Base-by-base conservation (phyloP, 2,329 filamentous ascomycete species). In the Alternaria gansuensis region DNA sequence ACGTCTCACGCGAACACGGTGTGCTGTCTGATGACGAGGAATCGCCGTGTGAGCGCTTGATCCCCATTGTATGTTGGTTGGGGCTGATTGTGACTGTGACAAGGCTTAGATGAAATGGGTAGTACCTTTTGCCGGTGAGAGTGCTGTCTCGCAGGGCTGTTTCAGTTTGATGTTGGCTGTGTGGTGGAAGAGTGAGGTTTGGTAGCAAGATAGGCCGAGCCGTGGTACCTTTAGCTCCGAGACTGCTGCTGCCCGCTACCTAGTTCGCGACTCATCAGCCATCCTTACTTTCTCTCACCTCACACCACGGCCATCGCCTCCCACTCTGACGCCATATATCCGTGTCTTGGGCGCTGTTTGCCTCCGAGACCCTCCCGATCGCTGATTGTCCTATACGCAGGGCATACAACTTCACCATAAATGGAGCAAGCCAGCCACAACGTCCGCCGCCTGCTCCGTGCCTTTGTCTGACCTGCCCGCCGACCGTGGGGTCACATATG, bases 31-130 rank as follows among this genome's bases (percentile, higher is more conserved):
- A 76, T 59, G 79, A 78, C 63, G 77, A 68, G 57, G 83, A 84
- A 64, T 80, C 81, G 76, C 81, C 79, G 75, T 84, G 81, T 77
- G 82, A 81, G 75, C 87, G 87, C 78, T 89, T 89, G 68, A 81
- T 50, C 44, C 65, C 80, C 87, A 88, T 89, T 43, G 21, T 53
- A 55, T 60, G 44, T 50, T 62, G 51, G 45, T 40, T 48, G 44
- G 43, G 34, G 63, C 44, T 61, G 59, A 52, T 45, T 59, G 56
- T 48, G 59, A 52, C 41, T 59, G 59, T 50, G 50, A 33, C 36
- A 52, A 52, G 58, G 60, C 43, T 56, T 48, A 61, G 61, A 63
- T 59, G 64, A 64, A 64, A 67, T 55, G 61, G 51, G 60, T 54
- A 62, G 65, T 73, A 72, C 70, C 70, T 73, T 71, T 71, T 57